Conservation (phyloP, 495 filamentous ascomycete genomes). For the Pyronema omphalodes region DNA sequence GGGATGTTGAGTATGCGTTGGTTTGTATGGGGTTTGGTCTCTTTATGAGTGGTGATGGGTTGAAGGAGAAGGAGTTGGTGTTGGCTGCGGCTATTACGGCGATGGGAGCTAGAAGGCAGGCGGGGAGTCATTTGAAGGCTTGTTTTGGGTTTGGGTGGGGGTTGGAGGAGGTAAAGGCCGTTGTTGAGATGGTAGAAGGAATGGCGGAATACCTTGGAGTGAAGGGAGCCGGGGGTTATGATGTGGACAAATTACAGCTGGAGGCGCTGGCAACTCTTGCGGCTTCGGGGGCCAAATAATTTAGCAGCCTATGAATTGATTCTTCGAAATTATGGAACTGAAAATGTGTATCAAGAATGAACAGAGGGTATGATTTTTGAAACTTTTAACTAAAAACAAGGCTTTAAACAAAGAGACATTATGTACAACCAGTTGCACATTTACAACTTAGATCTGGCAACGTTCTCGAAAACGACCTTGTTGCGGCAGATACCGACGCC, state of each 20-base stretch:
- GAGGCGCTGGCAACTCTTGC: neutral
- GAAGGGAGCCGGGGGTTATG: neutral
- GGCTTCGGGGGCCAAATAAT: too few species aligned
- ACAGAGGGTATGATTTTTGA: neutral
- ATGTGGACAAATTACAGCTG: neutral
- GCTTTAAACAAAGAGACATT: too few species aligned
- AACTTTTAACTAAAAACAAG: neutral
- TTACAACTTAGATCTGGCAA: constrained; percentile 33
- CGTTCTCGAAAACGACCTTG: constrained; percentile 45
- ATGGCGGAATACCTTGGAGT: neutral
- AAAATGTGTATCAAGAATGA: neutral
- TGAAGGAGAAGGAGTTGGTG: neutral
- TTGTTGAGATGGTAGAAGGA: neutral
- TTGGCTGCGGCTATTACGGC: neutral
- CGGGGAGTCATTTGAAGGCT: constrained; percentile 1
- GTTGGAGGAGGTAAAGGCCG: neutral
- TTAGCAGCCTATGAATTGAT: too few species aligned
- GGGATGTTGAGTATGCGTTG: neutral
- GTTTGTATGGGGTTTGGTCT: neutral
- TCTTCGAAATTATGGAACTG: neutral
- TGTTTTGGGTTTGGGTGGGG: constrained; percentile 4
- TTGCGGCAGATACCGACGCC: constrained; percentile 53
- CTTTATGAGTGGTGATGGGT: neutral
- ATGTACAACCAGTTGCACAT: neutral
- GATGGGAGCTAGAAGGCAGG: constrained; percentile 1